Base-by-base conservation (phyloP, 176 grass and related monocot genomes). In the Aegilops bicornis region DNA sequence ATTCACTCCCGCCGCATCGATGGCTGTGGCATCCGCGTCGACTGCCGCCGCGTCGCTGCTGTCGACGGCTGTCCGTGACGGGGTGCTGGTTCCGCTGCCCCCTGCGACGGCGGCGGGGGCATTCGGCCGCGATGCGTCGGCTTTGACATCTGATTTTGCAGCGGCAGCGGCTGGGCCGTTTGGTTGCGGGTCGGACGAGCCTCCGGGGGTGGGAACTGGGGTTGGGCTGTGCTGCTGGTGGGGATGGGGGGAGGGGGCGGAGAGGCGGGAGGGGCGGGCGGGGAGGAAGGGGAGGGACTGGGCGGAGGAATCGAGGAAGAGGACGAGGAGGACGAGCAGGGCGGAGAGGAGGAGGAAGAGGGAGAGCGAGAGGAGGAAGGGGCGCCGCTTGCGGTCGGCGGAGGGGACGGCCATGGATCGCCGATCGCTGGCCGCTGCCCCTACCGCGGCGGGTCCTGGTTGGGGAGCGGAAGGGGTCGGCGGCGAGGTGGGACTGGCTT, bases 301-400 rank as follows among this genome's bases (percentile, higher is more conserved):
- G 1, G 47, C 9, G 3, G 78, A 64, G 78, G 83, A 78, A 36
- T 76, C 42, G 79, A 85, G 58, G 91, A 90, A 91, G 90, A 85
- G 67, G 78, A 84, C 86, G 56, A 66, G 25, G 33, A 88, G 40
- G 78, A 86, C 83, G 77, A 86, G 45, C 54, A 89, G 37, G 22
- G 89, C 40, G 75, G 91, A 82, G 85, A 86, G 48, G 82, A 87
- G 85, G 40, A 87, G 62, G 86, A 89, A 81, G 68, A 91, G 78
- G 35, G 85, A 85, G 76, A 85, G 86, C 47, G 82, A 74, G 79
- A 89, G 48, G 69, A 83, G 45, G 89, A 94, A 76, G 32, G 92
- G 85, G 20, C 85, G 81, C 77, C 85, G 69, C 88, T 82, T 72
- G 59, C 71, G 85, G 48, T 90, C 83, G 67, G 83, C 64, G 79